phyloP scores from a whole-genome alignment of 208 protist genomes.

The Endotrypanum monterogeii region DNA sequence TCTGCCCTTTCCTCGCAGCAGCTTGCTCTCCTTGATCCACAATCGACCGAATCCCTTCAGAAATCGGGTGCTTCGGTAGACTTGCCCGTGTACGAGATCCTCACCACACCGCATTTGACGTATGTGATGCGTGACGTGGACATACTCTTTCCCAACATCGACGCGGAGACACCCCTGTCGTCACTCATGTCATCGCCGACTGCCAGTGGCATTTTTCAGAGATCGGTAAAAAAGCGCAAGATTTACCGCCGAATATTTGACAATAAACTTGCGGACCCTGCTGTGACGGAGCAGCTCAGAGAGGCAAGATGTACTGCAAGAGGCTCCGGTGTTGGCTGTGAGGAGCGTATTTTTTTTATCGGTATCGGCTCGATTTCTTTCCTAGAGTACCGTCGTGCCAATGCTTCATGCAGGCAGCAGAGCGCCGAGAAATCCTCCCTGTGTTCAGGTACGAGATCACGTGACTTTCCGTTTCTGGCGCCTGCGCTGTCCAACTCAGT shows the following conservation, averaged over 20 bases:
- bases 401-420: background rate
- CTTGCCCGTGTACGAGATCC: constrained; percentile 27
- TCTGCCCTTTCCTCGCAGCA: constrained; percentile 15
- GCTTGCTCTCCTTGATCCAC: constrained; percentile 11
- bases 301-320: background rate
- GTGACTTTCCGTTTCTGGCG: background rate
- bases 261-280: constrained; percentile 24
- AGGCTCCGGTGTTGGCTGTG: background rate
- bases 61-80: background rate
- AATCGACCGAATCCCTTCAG: background rate
- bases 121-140: constrained; percentile 37
- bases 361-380: constrained; percentile 28
- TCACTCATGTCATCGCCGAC: background rate
- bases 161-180: constrained; percentile 9
- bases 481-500: background rate
- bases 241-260: constrained; percentile 36
- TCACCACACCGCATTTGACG: constrained; percentile 32
- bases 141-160: constrained; percentile 35
- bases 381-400: constrained; percentile 31
- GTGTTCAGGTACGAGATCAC: background rate
- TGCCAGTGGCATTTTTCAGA: constrained; percentile 17
- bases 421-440: background rate
- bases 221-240: constrained; percentile 25
- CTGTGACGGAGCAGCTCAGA: constrained; percentile 19
- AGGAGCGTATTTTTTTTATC: constrained; percentile 23